A percentile compares a stretch with the other conserved stretches of the same genome.
Conservation (phyloP, 75 land plant genomes). For the Chamaecyparis obtusa region DNA sequence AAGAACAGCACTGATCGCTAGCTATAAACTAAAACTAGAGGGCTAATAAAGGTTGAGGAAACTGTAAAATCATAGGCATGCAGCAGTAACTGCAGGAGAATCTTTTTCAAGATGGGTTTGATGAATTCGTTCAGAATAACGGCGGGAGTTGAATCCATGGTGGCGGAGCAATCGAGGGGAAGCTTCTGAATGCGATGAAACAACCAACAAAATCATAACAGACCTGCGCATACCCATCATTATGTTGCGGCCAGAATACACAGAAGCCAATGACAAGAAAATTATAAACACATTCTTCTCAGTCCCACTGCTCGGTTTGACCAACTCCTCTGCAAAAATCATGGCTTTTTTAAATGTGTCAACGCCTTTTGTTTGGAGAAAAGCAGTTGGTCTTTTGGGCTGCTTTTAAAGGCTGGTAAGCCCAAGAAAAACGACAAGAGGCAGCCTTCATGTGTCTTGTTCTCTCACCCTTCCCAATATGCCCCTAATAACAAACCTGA, state of each 20-base stretch:
- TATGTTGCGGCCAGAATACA: background rate
- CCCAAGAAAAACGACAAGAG: background rate
- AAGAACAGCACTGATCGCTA: too few relatives aligned
- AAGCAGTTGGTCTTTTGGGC: slow-evolving; percentile 8
- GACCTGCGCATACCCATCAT: background rate
- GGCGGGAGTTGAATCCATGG: background rate
- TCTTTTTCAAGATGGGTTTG: too few relatives aligned
- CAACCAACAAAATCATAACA: background rate
- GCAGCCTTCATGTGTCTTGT: background rate
- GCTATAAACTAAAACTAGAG: too few relatives aligned
- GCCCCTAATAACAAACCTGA: background rate
- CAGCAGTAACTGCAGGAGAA: background rate
- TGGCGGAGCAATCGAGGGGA: background rate
- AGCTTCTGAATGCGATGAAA: background rate
- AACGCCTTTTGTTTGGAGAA: slow-evolving; percentile 4
- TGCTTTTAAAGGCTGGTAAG: background rate
- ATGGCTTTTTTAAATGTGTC: background rate
- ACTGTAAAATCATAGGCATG: too few relatives aligned
- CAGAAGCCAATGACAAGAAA: slow-evolving; percentile 10
- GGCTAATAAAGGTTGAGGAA: too few relatives aligned
- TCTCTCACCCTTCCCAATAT: background rate
- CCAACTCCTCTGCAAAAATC: background rate
- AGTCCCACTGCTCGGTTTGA: background rate
- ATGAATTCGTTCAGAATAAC: background rate
- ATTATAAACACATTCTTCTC: background rate